These are phyloP conservation scores for Chlamydomonas asymmetrica DNA, from an alignment of 139 green algal genomes.

Conservation along the genomic window DNA sequence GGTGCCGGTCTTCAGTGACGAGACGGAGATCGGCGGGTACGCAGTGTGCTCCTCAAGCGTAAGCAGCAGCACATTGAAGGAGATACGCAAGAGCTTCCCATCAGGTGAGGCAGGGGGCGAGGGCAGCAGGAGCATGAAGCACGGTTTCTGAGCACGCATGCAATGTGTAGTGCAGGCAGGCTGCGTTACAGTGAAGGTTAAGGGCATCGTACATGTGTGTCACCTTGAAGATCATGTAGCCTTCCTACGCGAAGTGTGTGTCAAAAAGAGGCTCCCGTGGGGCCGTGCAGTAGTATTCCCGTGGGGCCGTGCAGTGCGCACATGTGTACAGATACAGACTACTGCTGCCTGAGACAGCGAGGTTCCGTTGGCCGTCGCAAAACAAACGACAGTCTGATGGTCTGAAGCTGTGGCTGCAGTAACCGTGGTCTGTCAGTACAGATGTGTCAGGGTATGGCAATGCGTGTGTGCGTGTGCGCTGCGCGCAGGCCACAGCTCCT, in stretches of 20 bases:
- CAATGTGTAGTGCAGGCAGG: not conserved
- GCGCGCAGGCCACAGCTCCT: constrained; percentile 61
- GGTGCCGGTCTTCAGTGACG: not conserved
- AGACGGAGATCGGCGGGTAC: constrained; percentile 31
- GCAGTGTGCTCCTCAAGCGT: constrained; percentile 35
- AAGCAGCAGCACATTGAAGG: constrained; percentile 17
- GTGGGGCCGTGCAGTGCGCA: not conserved
- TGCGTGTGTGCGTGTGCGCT: not conserved
- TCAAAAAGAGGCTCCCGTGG: not conserved
- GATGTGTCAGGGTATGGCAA: not conserved
- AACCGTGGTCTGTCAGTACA: too few species aligned
- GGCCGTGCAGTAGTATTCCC: not conserved
- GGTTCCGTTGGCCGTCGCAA: not conserved
- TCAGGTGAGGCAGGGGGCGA: constrained; percentile 20
- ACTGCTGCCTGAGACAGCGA: too few species aligned
- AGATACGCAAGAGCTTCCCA: constrained; percentile 70
- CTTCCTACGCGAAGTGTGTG: not conserved
- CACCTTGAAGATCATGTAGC: not conserved
- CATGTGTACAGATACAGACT: too few species aligned
- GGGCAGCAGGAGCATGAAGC: not conserved
- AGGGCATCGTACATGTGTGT: not conserved
- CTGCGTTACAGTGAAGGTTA: not conserved
- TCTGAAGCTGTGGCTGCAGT: too few species aligned
- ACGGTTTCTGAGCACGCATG: too few species aligned
- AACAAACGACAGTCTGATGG: too few species aligned